Evolutionary conservation across 2,329 filamentous ascomycete species (phyloP), one percentile per base, ranked within the genome.

Genomic region (Cercospora citrullina): DNA sequence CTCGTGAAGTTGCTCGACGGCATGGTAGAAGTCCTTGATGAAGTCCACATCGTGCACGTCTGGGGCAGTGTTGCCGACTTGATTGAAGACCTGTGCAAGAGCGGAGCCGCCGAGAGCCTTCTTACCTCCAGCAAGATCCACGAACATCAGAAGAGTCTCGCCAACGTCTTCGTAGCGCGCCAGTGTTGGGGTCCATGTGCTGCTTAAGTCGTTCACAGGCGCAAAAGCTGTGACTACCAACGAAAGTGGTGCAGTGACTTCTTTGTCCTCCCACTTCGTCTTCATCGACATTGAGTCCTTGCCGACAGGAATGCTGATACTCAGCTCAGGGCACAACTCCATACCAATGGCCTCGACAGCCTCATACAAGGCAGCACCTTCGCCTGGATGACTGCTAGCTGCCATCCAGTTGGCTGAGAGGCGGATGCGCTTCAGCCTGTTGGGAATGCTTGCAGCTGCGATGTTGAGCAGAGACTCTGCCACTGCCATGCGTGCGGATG

Each of bases 251-350:
- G 95, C 92, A 42, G 93, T 97, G 60, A 98, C 94, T 72, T 94
- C 94, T 82, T 91, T 95, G 14, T 86, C 81, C 76, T 89, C 91
- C 95, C 95, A 98, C 65, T 93, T 93, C 75, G 96, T 94, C 84
- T 97, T 97, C 95, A 99, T 98, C 2, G 94, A 97, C 80, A 96
- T 97, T 0, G 94, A 98, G 79, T 99, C 95, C 81, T 99, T 98
- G 65, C 95, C 95, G 8, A 98, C 95, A 4, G 95, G 95, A 68
- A 99, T 98, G 66, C 91, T 93, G 69, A 99, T 89, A 36, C 92
- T 93, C n/a, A 98, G 85, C 74, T 91, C 86, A 1, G 93, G 93
- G 80, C 95, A 99, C 8, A 99, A 84, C 59, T 96, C 91, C 87
- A 97, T 90, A 60, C 94, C 94, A 67, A 97, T 93, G 9, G 94